Evolutionary conservation across 2,329 filamentous ascomycete species (phyloP).

Genomic region (Capronia americana): DNA sequence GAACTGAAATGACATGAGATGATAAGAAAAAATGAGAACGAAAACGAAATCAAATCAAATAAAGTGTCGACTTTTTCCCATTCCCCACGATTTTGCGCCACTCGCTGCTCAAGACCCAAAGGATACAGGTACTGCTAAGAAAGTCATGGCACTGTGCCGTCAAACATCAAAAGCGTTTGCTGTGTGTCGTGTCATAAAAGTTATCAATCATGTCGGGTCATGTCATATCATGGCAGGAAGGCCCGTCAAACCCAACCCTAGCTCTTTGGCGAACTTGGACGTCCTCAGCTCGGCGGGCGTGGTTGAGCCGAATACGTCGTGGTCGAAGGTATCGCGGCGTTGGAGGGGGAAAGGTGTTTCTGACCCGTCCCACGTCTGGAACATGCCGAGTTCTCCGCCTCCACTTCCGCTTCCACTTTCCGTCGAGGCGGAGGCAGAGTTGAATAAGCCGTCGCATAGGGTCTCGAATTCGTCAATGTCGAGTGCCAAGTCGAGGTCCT

Average conservation of each 20-base stretch:
- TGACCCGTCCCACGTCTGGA: slow-evolving; percentile 3
- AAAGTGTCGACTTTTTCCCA: background rate
- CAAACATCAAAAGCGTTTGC: background rate
- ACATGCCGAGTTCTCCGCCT: background rate
- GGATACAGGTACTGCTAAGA: background rate
- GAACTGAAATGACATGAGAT: no score
- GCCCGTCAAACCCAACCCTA: slow-evolving; percentile 6
- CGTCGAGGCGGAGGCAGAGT: slow-evolving; percentile 13
- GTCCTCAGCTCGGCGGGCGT: background rate
- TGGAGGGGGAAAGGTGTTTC: background rate
- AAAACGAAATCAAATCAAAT: background rate
- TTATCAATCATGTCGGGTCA: background rate
- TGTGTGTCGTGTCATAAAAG: background rate
- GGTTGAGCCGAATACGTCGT: background rate
- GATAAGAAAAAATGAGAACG: no score
- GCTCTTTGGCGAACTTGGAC: background rate
- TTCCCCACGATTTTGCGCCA: background rate
- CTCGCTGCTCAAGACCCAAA: background rate
- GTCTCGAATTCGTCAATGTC: slow-evolving; percentile 35
- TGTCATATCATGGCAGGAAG: slow-evolving; percentile 15
- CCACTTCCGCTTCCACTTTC: background rate
- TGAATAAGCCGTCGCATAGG: slow-evolving; percentile 33
- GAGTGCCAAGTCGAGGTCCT: slow-evolving; percentile 29
- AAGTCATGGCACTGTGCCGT: background rate
- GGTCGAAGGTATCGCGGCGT: background rate